These are phyloP conservation scores for Mycena rosella DNA, from an alignment of 768 basidiomycete genomes.

Conservation along the genomic window DNA sequence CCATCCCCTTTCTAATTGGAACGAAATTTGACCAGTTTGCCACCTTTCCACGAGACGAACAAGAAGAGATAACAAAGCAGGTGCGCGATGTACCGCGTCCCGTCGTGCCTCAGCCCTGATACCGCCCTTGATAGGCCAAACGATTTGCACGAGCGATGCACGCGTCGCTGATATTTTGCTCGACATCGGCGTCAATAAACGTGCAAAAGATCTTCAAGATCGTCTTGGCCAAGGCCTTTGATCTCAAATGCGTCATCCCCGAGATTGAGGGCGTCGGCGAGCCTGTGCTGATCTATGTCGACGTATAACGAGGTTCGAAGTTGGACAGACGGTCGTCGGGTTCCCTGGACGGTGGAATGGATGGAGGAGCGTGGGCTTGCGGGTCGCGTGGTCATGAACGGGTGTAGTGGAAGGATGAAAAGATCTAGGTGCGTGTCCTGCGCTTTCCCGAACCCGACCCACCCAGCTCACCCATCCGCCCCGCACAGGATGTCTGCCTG, in stretches of 20 bases:
- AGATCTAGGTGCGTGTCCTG: constrained; percentile 44
- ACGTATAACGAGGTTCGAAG: constrained; percentile 69
- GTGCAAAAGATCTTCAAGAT: constrained; percentile 99
- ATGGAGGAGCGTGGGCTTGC: constrained; percentile 27
- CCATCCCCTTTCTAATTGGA: constrained; percentile 98
- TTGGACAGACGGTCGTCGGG: constrained; percentile 14
- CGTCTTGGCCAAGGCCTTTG: constrained; percentile 96
- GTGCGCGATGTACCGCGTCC: constrained; percentile 53
- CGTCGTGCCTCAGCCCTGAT: constrained; percentile 4
- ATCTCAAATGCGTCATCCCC: constrained; percentile 98
- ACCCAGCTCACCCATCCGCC: not conserved
- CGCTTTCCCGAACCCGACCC: not conserved
- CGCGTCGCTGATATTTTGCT: constrained; percentile 99
- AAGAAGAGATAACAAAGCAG: constrained; percentile 99
- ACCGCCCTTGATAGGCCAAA: constrained; percentile 74
- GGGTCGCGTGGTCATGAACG: constrained; percentile 35
- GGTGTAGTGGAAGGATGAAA: constrained; percentile 48
- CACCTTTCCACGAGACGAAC: constrained; percentile 96
- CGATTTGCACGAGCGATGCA: constrained; percentile 99
- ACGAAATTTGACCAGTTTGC: constrained; percentile 99
- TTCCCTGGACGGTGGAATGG: constrained; percentile 31
- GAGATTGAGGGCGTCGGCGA: constrained; percentile 98
- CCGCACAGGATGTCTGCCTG: constrained; percentile 31
- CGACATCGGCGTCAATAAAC: constrained; percentile 98
- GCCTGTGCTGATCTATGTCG: constrained; percentile 94